Evolutionary conservation across 2,329 filamentous ascomycete species (phyloP).

Genomic region (Teratosphaeria pseudoeucalypti): DNA sequence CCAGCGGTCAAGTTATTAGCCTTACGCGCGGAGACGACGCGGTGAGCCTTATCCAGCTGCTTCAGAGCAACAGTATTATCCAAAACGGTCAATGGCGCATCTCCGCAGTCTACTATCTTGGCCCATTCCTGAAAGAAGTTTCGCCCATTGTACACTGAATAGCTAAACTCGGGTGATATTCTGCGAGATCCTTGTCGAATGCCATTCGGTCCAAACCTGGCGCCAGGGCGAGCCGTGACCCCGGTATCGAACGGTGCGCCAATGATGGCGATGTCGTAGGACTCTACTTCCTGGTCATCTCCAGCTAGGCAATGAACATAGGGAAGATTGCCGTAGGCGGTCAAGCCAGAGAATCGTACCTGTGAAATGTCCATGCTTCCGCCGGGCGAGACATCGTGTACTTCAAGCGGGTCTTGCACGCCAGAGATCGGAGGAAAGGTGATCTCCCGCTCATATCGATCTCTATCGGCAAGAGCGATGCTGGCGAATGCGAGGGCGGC

Average conservation of each 20-base stretch:
- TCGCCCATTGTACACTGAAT: conserved; percentile 40
- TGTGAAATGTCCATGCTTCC: conserved; percentile 14
- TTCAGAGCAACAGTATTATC: conserved; percentile 46
- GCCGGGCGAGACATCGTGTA: background rate
- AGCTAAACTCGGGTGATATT: conserved; percentile 33
- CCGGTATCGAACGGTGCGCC: conserved; percentile 42
- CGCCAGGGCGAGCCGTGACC: conserved; percentile 43
- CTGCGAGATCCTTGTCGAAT: conserved; percentile 42
- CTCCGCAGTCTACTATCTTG: conserved; percentile 45
- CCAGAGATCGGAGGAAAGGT: conserved; percentile 32
- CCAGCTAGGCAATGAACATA: conserved; percentile 37
- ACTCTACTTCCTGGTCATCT: conserved; percentile 24
- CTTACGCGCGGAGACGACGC: conserved; percentile 37
- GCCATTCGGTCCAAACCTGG: conserved; percentile 43
- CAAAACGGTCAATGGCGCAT: conserved; percentile 37
- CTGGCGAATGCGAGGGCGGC: conserved; percentile 7
- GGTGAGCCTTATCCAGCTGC: conserved; percentile 44
- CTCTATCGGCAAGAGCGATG: conserved; percentile 3
- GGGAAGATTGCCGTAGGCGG: conserved; percentile 38
- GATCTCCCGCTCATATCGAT: conserved; percentile 28
- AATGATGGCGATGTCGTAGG: conserved; percentile 40
- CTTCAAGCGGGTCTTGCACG: conserved; percentile 25
- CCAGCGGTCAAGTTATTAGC: conserved; percentile 30
- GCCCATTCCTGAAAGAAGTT: conserved; percentile 34
- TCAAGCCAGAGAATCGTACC: conserved; percentile 31